These are phyloP conservation scores for Fomitiporia mediterranea DNA, from an alignment of 1,284 basidiomycete genomes.

Conservation along the genomic window DNA sequence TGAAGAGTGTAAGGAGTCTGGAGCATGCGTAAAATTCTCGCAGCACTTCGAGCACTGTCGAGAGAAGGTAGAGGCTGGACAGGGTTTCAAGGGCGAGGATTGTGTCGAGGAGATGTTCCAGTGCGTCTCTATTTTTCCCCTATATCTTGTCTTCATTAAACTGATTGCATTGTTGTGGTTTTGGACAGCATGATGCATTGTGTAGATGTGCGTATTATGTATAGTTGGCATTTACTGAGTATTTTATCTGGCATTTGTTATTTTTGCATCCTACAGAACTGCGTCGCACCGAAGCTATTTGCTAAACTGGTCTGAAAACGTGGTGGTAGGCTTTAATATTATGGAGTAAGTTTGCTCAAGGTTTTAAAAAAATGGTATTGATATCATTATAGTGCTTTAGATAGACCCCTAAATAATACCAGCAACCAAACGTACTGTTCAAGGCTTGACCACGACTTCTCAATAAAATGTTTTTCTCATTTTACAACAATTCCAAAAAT, in stretches of 20 bases:
- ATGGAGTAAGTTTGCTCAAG: slow-evolving; percentile 5
- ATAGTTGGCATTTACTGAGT: not conserved
- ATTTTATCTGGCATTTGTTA: not conserved
- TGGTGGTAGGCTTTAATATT: too few relatives aligned
- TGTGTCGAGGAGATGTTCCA: slow-evolving; percentile 91
- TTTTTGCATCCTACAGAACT: slow-evolving; percentile 43
- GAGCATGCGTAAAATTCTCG: slow-evolving; percentile 65
- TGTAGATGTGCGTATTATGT: slow-evolving; percentile 60
- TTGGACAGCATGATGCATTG: slow-evolving; percentile 80
- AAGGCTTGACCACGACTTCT: not conserved
- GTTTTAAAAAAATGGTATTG: not conserved
- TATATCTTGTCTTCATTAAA: not conserved
- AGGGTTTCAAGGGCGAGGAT: slow-evolving; percentile 85
- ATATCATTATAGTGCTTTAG: not conserved
- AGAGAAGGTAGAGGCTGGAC: slow-evolving; percentile 76
- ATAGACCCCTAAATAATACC: slow-evolving; percentile 3
- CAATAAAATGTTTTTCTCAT: not conserved
- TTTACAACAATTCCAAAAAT: too few relatives aligned
- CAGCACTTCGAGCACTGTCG: slow-evolving; percentile 91
- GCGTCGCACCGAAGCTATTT: slow-evolving; percentile 80
- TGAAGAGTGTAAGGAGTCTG: slow-evolving; percentile 68
- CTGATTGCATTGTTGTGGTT: slow-evolving; percentile 18
- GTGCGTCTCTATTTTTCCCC: slow-evolving; percentile 38
- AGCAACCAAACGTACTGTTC: not conserved
- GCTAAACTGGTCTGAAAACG: slow-evolving; percentile 52